Evolutionary conservation across 2,329 filamentous ascomycete species (phyloP).

Genomic region (Beauveria scarabaeidicola): DNA sequence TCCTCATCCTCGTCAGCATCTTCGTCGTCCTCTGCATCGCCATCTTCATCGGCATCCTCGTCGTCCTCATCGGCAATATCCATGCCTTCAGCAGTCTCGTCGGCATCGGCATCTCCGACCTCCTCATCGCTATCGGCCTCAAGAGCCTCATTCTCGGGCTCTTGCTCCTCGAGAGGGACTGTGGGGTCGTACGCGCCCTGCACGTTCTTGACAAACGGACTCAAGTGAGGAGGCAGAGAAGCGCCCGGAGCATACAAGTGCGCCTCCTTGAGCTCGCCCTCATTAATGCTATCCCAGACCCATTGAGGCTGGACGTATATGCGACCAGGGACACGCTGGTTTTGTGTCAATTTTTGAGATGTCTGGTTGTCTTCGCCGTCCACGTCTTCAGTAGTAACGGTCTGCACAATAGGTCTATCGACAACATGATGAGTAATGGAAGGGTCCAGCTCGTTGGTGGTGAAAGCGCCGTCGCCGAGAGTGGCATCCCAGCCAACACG

Average conservation of each 20-base stretch:
- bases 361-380: conserved; percentile 54
- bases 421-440: conserved; percentile 95
- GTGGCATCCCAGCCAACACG: conserved; percentile 90
- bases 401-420: conserved; percentile 72
- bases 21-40: conserved; percentile 34
- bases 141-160: conserved; percentile 77
- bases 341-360: conserved; percentile 47
- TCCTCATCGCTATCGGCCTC: conserved; percentile 50
- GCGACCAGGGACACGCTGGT: conserved; percentile 77
- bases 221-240: conserved; percentile 85
- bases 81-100: conserved; percentile 26
- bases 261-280: conserved; percentile 76
- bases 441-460: conserved; percentile 76
- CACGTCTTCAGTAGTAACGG: conserved; percentile 39
- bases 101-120: conserved; percentile 37
- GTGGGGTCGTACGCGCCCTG: conserved; percentile 90
- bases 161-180: conserved; percentile 74
- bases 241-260: conserved; percentile 87
- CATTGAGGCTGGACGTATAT: conserved; percentile 95
- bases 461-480: conserved; percentile 86
- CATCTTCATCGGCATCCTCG: conserved; percentile 39
- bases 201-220: conserved; percentile 84
- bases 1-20: conserved; percentile 29
- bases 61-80: conserved; percentile 38
- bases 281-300: conserved; percentile 96